Conservation (phyloP, 2,329 filamentous ascomycete species). For the Conoideocrella luteorostrata region DNA sequence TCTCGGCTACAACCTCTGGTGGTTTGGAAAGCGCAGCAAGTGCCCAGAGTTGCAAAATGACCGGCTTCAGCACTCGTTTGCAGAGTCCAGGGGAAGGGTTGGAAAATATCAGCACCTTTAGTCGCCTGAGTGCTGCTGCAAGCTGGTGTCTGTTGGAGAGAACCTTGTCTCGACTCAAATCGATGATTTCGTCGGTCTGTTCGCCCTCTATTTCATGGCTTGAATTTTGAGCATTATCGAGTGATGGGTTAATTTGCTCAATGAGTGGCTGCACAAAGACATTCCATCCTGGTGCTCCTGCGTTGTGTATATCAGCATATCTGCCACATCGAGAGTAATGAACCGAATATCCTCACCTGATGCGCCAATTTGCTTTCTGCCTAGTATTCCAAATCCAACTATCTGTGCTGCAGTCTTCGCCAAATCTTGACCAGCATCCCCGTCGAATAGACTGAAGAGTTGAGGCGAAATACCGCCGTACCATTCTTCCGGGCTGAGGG, state of each 20-base stretch:
- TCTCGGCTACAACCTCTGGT: conserved; percentile 25
- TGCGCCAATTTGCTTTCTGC: conserved; percentile 55
- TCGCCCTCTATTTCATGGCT: conserved; percentile 12
- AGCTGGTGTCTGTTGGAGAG: conserved; percentile 42
- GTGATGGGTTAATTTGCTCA: conserved; percentile 40
- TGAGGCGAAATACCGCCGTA: conserved; percentile 55
- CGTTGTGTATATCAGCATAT: not conserved
- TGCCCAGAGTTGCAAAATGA: conserved; percentile 58
- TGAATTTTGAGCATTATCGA: conserved; percentile 9
- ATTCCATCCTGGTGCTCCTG: conserved; percentile 55
- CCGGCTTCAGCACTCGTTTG: conserved; percentile 51
- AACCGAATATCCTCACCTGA: conserved; percentile 36
- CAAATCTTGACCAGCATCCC: conserved; percentile 30
- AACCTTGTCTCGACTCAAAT: conserved; percentile 36
- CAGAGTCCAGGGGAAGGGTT: conserved; percentile 62
- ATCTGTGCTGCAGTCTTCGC: conserved; percentile 31
- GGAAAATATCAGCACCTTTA: conserved; percentile 51
- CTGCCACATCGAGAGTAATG: not conserved
- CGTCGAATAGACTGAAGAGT: conserved; percentile 55
- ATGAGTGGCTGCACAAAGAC: conserved; percentile 55
- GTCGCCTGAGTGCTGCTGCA: conserved; percentile 43
- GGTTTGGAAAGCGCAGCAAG: conserved; percentile 45
- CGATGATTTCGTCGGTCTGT: conserved; percentile 32
- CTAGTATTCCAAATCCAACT: conserved; percentile 55
- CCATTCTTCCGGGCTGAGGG: conserved; percentile 50